A percentile compares a stretch with the other conserved stretches of the same genome.
Evolutionary conservation across 768 basidiomycete genomes (phyloP).

Genomic region (Lactarius psammicola): DNA sequence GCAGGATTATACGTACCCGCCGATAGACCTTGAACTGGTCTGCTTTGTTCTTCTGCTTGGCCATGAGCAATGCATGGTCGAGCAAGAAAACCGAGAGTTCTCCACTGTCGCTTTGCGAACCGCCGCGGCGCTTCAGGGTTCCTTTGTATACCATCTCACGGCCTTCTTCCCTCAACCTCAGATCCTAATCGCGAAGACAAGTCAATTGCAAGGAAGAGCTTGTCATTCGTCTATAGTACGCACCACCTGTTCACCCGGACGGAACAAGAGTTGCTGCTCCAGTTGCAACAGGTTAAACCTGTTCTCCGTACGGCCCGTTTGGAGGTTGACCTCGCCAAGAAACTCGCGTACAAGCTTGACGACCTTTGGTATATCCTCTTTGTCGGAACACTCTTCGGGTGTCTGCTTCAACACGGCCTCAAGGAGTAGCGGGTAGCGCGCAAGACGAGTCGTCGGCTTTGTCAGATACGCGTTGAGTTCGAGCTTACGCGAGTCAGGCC

Average conservation of each 20-base stretch:
- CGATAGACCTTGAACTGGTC: slow-evolving; percentile 94
- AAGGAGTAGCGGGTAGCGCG: slow-evolving; percentile 91
- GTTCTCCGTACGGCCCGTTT: slow-evolving; percentile 95
- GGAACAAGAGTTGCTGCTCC: slow-evolving; percentile 86
- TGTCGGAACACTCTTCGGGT: slow-evolving; percentile 85
- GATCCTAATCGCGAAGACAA: slow-evolving; percentile 51
- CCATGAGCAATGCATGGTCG: slow-evolving; percentile 94
- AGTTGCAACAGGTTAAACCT: slow-evolving; percentile 93
- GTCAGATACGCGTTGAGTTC: slow-evolving; percentile 98
- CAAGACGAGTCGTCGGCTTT: slow-evolving; percentile 95
- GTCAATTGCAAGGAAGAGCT: background rate
- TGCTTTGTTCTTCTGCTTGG: slow-evolving; percentile 87
- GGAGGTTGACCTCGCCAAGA: slow-evolving; percentile 83
- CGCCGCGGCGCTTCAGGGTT: slow-evolving; percentile 78
- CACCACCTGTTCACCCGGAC: slow-evolving; percentile 87
- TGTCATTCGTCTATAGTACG: slow-evolving; percentile 33
- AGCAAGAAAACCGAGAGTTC: slow-evolving; percentile 94
- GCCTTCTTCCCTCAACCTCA: slow-evolving; percentile 81
- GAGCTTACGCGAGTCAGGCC: slow-evolving; percentile 92
- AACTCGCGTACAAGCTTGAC: slow-evolving; percentile 78
- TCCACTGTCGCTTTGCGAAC: slow-evolving; percentile 69
- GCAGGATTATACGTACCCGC: slow-evolving; percentile 54
- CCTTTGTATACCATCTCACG: slow-evolving; percentile 93
- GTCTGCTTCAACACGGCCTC: slow-evolving; percentile 93
- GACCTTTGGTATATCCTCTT: slow-evolving; percentile 70